These are phyloP conservation scores for Artemisia annua DNA, from an alignment of 129 eudicot species.

Conservation along the genomic window DNA sequence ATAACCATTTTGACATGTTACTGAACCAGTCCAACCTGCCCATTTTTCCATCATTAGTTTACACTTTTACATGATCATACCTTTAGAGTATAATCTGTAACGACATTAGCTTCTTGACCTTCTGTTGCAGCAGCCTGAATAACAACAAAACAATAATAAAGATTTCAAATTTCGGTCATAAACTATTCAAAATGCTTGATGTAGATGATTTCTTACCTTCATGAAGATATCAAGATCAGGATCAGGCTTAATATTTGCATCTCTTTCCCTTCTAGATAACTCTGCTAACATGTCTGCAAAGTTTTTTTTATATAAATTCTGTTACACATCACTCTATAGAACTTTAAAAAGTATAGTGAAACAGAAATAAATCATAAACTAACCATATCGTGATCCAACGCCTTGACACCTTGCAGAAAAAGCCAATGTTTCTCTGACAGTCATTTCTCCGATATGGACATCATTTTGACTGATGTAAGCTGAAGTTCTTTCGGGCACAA, in stretches of 20 bases:
- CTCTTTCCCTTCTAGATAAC: constrained; percentile 81
- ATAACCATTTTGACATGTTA: neutral
- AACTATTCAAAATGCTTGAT: constrained; percentile 15
- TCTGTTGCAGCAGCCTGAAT: constrained; percentile 72
- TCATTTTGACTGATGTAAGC: constrained; percentile 90
- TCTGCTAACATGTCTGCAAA: constrained; percentile 85
- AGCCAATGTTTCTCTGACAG: constrained; percentile 88
- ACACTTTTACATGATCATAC: constrained; percentile 18
- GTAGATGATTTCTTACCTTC: constrained; percentile 53
- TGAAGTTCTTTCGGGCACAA: constrained; percentile 90
- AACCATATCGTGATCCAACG: constrained; percentile 86
- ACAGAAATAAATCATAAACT: constrained; percentile 20
- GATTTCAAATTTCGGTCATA: neutral
- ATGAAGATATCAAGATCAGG: constrained; percentile 79
- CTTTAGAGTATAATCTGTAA: constrained; percentile 86
- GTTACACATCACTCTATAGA: neutral
- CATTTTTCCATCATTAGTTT: neutral
- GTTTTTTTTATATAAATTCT: neutral
- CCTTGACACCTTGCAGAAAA: constrained; percentile 93
- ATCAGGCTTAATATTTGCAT: constrained; percentile 81
- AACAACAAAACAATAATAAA: constrained; percentile 19
- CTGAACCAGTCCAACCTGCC: neutral
- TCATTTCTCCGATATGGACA: constrained; percentile 91
- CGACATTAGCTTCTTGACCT: constrained; percentile 74
- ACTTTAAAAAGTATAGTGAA: neutral